phyloP scores from a whole-genome alignment of 73 alveolate genomes.

The Paramecium sexaurelia region DNA sequence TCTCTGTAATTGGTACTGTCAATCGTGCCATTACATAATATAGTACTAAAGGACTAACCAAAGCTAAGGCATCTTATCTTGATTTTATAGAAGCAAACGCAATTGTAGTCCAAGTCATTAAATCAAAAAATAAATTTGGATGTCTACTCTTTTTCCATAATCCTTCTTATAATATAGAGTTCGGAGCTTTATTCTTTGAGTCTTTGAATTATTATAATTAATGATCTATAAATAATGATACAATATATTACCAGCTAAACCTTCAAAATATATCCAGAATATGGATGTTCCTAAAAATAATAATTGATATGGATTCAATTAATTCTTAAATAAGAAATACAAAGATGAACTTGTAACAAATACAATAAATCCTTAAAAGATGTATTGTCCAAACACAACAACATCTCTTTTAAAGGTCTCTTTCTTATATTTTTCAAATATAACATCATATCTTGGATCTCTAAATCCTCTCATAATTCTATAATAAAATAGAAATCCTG shows the following conservation, averaged over 20 bases:
- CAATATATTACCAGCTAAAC: background rate
- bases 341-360: background rate
- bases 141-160: constrained; percentile 52
- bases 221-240: background rate
- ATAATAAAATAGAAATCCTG: background rate
- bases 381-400: background rate
- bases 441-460: constrained; percentile 35
- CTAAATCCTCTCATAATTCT: constrained; percentile 17
- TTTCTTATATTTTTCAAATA: background rate
- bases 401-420: background rate
- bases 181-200: background rate
- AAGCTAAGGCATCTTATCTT: background rate
- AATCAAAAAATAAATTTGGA: constrained; percentile 20
- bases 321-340: constrained; percentile 17
- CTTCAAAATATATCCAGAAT: background rate
- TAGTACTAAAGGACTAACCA: constrained; percentile 1
- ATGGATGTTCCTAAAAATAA: background rate
- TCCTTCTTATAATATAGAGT: background rate
- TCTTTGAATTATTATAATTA: background rate
- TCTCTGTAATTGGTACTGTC: background rate
- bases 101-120: background rate
- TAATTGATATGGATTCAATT: background rate
- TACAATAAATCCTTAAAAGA: background rate
- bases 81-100: background rate
- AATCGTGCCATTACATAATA: background rate